Conservation (phyloP, 805 yeast species). For the Kodamaea nitidulidarum region DNA sequence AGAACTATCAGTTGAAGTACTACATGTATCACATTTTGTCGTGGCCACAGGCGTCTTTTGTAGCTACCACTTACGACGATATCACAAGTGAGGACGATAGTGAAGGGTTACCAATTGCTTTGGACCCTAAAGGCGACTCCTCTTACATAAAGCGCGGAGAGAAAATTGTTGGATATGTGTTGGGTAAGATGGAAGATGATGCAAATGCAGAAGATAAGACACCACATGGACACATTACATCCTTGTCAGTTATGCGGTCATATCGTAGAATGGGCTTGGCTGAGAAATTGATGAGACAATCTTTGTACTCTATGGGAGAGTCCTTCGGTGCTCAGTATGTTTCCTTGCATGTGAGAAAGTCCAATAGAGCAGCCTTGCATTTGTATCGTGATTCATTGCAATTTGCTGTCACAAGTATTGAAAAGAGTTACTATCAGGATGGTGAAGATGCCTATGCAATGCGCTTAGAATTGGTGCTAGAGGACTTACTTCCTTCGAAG, state of each 20-base stretch:
- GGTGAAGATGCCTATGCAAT: conserved; percentile 97
- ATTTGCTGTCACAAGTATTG: conserved; percentile 79
- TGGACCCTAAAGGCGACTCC: conserved; percentile 54
- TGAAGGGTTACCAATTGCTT: conserved; percentile 4
- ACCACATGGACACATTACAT: conserved; percentile 93
- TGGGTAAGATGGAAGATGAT: conserved; percentile 96
- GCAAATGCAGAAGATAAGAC: conserved; percentile 68
- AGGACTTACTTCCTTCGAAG: conserved; percentile 57
- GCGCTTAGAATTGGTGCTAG: conserved; percentile 64
- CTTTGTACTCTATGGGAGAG: conserved; percentile 75
- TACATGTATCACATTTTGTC: conserved; percentile 90
- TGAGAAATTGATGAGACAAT: conserved; percentile 82
- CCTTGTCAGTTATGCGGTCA: conserved; percentile 90
- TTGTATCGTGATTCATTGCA: conserved; percentile 79
- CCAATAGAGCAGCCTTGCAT: conserved; percentile 91
- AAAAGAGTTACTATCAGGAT: conserved; percentile 89
- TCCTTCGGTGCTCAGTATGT: conserved; percentile 78
- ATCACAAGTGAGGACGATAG: conserved; percentile 19
- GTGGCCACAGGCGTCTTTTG: conserved; percentile 98
- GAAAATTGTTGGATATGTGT: conserved; percentile 90
- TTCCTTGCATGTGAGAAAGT: conserved; percentile 87
- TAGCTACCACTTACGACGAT: conserved; percentile 74
- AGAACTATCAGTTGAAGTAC: conserved; percentile 87
- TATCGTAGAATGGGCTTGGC: conserved; percentile 95
- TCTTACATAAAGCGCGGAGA: conserved; percentile 66